A percentile compares a stretch with the other conserved stretches of the same genome.
Conservation (phyloP, 2,329 filamentous ascomycete species). For the Pyrenochaeta sp. region DNA sequence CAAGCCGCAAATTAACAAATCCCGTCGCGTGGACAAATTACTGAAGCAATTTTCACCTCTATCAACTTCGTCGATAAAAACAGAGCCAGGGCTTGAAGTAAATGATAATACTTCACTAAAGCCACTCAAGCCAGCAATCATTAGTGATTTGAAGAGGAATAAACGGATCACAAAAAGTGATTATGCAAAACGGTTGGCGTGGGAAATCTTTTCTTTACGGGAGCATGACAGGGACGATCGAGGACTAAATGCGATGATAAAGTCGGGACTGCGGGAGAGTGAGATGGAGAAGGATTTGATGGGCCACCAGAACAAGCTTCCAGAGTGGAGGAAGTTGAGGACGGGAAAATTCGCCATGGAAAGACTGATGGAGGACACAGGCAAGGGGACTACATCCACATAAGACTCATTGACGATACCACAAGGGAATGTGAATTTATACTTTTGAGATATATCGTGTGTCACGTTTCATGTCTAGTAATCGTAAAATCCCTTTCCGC, state of each 20-base stretch:
- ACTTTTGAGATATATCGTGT: neutral
- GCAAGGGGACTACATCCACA: too few species aligned
- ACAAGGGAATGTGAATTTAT: neutral
- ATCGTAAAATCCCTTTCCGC: slow-evolving; percentile 93
- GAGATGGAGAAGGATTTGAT: slow-evolving; percentile 18
- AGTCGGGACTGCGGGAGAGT: slow-evolving; percentile 15
- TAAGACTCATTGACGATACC: too few species aligned
- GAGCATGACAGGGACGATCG: slow-evolving; percentile 12
- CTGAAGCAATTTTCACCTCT: slow-evolving; percentile 22
- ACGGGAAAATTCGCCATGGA: slow-evolving; percentile 22
- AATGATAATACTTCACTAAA: neutral
- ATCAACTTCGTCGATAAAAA: neutral
- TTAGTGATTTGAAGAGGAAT: slow-evolving; percentile 11
- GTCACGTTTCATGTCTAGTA: slow-evolving; percentile 63
- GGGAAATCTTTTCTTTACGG: slow-evolving; percentile 21
- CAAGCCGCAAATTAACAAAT: slow-evolving; percentile 27
- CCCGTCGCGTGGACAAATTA: slow-evolving; percentile 21
- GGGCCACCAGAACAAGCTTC: slow-evolving; percentile 22
- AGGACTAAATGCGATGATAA: slow-evolving; percentile 24
- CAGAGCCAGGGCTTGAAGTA: neutral
- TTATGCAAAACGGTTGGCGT: slow-evolving; percentile 19
- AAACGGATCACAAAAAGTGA: slow-evolving; percentile 17
- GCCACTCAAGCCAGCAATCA: neutral
- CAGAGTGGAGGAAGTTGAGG: slow-evolving; percentile 29
- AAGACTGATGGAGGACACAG: neutral